Evolutionary conservation across 2,329 filamentous ascomycete genomes (phyloP).

Genomic region (Cyclaneusma minus): DNA sequence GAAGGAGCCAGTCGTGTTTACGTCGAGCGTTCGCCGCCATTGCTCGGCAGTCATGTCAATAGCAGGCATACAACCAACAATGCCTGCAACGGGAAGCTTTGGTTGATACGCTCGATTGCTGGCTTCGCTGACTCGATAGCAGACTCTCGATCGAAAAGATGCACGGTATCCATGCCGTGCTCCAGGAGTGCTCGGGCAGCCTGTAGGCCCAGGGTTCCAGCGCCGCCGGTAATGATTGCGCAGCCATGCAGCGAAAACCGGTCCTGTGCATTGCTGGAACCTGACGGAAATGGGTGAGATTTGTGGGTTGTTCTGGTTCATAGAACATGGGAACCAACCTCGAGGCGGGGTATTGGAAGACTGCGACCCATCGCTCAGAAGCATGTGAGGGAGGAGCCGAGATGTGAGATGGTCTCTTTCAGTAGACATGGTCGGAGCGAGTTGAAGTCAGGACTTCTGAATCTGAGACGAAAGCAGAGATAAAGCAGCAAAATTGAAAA

Average conservation of each 20-base stretch:
- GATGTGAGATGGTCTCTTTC: slow-evolving; percentile 27
- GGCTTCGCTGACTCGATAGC: no score
- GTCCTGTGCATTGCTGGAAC: no score
- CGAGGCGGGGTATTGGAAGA: slow-evolving; percentile 28
- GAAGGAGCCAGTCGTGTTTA: slow-evolving; percentile 59
- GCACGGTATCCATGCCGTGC: slow-evolving; percentile 44
- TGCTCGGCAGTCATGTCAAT: slow-evolving; percentile 40
- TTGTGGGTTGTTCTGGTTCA: no score
- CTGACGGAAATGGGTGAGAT: no score
- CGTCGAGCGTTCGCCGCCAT: slow-evolving; percentile 49
- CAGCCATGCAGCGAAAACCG: slow-evolving; percentile 19
- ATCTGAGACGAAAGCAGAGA: no score
- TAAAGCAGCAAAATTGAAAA: no score
- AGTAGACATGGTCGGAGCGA: no score
- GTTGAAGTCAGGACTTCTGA: no score
- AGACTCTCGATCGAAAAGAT: slow-evolving; percentile 47
- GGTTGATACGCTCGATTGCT: no score
- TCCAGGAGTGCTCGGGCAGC: slow-evolving; percentile 49
- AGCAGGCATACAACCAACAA: slow-evolving; percentile 47
- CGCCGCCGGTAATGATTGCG: slow-evolving; percentile 45
- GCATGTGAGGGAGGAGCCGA: slow-evolving; percentile 31
- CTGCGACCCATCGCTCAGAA: slow-evolving; percentile 25
- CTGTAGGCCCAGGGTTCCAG: slow-evolving; percentile 44
- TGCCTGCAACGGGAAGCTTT: slow-evolving; percentile 51
- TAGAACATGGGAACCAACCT: slow-evolving; percentile 23